Evolutionary conservation across 805 yeast species (phyloP), one percentile per base, ranked within the genome.

Genomic region (Saccharomycopsis lassenensis): DNA sequence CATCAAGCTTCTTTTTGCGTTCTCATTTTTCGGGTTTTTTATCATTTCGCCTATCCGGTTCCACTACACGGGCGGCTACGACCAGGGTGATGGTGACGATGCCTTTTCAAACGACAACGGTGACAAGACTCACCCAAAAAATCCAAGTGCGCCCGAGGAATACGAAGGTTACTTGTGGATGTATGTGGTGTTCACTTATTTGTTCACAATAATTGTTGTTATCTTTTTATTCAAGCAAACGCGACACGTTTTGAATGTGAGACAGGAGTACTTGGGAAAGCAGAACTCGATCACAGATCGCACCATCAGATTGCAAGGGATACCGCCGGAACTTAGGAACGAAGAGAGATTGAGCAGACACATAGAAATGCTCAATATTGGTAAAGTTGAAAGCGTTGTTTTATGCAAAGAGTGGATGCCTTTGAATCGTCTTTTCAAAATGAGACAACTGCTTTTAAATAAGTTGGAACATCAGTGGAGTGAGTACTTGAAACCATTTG

Each of bases 211-310:
- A 25, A 48, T 82, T 28, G 69, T 86, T 0, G 61, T 74, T 15
- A 67, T 63, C 45, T 63, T 73, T 44, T 57, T 91, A 24, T 68
- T 77, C 48, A 62, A 71, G 11, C 87, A 82, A 48, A 81, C 96
- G 0, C 65, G 65, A 44, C 68, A 72, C 42, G 83, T 89, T 24
- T 83, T 89, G 21, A 60, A 65, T 34, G 77, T 81, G 46, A 70
- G 97, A 44, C 97, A 89, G 57, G 60, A 59, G 35, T 80, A 82
- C 50, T 61, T 89, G 45, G 96, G 97, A 0, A 71, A 69, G 44
- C 96, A 87, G 54, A 80, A 80, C 52, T 77, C 94, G 7, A 68
- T 89, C 40, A 84, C 97, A 0, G 97, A 89, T 62, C 67, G 95
- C 52, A 91, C 97, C 1, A 77, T 91, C 27, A 63, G 89, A 40